Evolutionary conservation across 371 early-diverging fungal species (phyloP), one percentile per base, ranked within the genome.

Genomic region (Umbelopsis sp.): DNA sequence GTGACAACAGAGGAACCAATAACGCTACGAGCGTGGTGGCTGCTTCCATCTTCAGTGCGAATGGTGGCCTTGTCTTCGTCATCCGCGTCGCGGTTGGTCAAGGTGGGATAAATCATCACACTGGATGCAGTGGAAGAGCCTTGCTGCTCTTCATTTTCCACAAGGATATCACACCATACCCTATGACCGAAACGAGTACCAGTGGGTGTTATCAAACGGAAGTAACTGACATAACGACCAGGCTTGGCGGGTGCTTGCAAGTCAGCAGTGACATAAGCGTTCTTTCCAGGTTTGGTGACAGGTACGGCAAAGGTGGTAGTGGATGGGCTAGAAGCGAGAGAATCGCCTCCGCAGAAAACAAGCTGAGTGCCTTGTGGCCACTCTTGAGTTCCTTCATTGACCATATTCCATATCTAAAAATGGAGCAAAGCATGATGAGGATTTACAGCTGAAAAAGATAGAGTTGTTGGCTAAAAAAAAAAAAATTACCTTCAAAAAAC

Each of bases 321-420:
- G 53, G 79, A 80, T 1, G 75, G 73, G 35, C 35, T 29, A 57
- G 57, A 29, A 32, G 66, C 66, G 18, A 71, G 63, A 32, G 65
- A 75, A 35, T 81, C 80, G 38, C 91, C 91, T 38, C 86, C 86
- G 50, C 84, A 76, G 67, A 82, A 86, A 8, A 82, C 75, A 6
- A 92, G 71, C 25, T 76, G 76, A 7, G 88, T 83, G 3, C 87
- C 86, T 65, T 78, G 67, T 4, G 92, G 92, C 92, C 92, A 92
- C 48, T 79, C 78, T 32, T 53, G 52, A 46, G 69, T 71, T n/a
- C 92, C 92, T 65, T 82, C 76, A 73, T 92, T 92, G 25, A 72
- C 75, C 65, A 92, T 71, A 65, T 87, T 89, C 92, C 92, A 92
- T 41, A 91, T 90, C 85, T 24, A 20, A 53, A 32, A 35, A 35